phyloP scores from a whole-genome alignment of 2,329 filamentous ascomycete species.

The Penicillium capsulatum region DNA sequence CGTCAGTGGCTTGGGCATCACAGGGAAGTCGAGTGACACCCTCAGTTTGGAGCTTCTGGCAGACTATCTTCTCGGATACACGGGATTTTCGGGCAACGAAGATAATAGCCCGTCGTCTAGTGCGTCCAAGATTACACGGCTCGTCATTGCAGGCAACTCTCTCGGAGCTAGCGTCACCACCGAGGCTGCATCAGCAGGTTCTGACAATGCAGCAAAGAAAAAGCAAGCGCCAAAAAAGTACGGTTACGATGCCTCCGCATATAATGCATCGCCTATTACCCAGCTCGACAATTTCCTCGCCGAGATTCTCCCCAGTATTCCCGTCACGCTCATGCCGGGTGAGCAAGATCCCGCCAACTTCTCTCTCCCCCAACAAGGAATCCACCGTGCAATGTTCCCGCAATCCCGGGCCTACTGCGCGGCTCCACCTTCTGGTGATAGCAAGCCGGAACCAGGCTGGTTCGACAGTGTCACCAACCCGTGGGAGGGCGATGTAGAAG shows the following conservation, averaged over 20 bases:
- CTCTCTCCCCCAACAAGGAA: conserved; percentile 84
- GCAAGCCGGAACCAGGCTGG: conserved; percentile 59
- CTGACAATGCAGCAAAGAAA: conserved; percentile 28
- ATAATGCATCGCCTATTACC: conserved; percentile 80
- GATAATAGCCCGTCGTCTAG: conserved; percentile 48
- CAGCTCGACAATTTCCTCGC: conserved; percentile 80
- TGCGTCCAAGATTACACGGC: conserved; percentile 63
- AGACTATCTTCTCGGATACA: conserved; percentile 85
- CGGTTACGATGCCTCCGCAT: conserved; percentile 83
- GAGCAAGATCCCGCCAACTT: conserved; percentile 81
- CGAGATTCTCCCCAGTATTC: conserved; percentile 76
- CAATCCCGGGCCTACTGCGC: conserved; percentile 63
- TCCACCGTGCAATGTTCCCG: conserved; percentile 89
- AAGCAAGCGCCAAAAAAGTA: conserved; percentile 70
- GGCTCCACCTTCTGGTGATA: conserved; percentile 32
- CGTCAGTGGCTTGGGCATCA: conserved; percentile 82
- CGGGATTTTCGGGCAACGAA: conserved; percentile 46
- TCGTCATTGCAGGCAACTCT: conserved; percentile 90
- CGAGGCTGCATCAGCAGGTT: conserved; percentile 40
- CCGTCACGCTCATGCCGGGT: conserved; percentile 84
- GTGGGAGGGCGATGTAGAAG: conserved; percentile 84
- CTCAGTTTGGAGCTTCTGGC: conserved; percentile 72
- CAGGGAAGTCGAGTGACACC: conserved; percentile 68
- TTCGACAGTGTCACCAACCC: conserved; percentile 90
- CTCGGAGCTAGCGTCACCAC: conserved; percentile 49